These are phyloP conservation scores for Coprinellus aureogranulatus DNA, from an alignment of 768 basidiomycete species.

Conservation along the genomic window DNA sequence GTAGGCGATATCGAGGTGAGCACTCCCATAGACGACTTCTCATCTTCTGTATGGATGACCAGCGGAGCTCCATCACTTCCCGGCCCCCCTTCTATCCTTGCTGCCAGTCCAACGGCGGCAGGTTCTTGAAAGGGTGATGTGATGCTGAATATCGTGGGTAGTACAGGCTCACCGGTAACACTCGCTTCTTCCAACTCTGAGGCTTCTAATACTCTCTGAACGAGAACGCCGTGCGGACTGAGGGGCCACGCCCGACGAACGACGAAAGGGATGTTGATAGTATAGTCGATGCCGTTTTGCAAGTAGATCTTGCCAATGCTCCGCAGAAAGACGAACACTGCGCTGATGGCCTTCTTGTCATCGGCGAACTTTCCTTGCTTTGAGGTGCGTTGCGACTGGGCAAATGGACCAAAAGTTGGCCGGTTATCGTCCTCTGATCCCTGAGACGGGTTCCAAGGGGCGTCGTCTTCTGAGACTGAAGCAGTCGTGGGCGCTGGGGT, in stretches of 20 bases:
- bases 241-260: constrained; percentile 78
- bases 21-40: constrained; percentile 47
- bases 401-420: constrained; percentile 56
- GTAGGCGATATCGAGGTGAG: constrained; percentile 57
- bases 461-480: constrained; percentile 26
- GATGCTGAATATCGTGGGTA: constrained; percentile 81
- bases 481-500: constrained; percentile 30
- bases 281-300: constrained; percentile 69
- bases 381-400: constrained; percentile 30
- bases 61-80: constrained; percentile 33
- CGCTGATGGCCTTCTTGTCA: constrained; percentile 44
- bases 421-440: constrained; percentile 14
- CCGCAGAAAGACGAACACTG: constrained; percentile 75
- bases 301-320: constrained; percentile 72
- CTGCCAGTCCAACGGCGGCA: constrained; percentile 64
- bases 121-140: constrained; percentile 77
- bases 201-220: constrained; percentile 70
- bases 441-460: too few species aligned
- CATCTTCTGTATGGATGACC: constrained; percentile 42
- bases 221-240: constrained; percentile 73
- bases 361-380: constrained; percentile 38
- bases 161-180: constrained; percentile 58
- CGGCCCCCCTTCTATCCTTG: constrained; percentile 53
- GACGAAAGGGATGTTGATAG: constrained; percentile 78
- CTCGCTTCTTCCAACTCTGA: constrained; percentile 66